A percentile compares a stretch with the other conserved stretches of the same genome.
Evolutionary conservation across 352 stramenopile species (phyloP).

Genomic region (Phytopythium litorale): DNA sequence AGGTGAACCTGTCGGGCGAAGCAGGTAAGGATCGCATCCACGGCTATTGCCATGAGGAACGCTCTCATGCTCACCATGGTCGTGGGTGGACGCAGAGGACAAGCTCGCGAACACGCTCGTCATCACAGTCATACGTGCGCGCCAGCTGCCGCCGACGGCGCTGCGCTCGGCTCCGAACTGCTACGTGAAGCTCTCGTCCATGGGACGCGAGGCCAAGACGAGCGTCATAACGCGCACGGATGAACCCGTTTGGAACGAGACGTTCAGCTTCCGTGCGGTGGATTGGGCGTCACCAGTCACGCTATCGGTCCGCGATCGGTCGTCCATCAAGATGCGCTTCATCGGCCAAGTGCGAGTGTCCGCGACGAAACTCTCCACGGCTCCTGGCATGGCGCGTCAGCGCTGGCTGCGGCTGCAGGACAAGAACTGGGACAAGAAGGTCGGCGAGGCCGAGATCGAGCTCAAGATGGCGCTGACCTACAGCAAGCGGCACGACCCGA

Average conservation of each 20-base stretch:
- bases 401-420: constrained; percentile 55
- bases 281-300: constrained; percentile 66
- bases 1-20: constrained; percentile 47
- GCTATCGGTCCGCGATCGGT: constrained; percentile 63
- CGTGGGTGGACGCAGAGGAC: constrained; percentile 22
- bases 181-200: constrained; percentile 70
- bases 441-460: constrained; percentile 47
- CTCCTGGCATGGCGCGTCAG: constrained; percentile 57
- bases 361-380: constrained; percentile 42
- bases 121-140: constrained; percentile 67
- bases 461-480: constrained; percentile 71
- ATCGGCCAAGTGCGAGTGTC: constrained; percentile 59
- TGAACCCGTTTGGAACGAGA: constrained; percentile 74
- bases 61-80: background rate
- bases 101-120: constrained; percentile 70
- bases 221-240: constrained; percentile 57
- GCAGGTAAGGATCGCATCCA: constrained; percentile 11
- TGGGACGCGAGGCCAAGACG: constrained; percentile 67
- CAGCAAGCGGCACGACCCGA: constrained; percentile 54
- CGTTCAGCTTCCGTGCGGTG: constrained; percentile 62
- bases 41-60: background rate
- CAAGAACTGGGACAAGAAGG: constrained; percentile 35
- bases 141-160: constrained; percentile 33
- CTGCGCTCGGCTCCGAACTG: constrained; percentile 62
- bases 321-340: constrained; percentile 72